Base-by-base conservation (phyloP, 129 eudicot species). In the Solidago caesia region DNA sequence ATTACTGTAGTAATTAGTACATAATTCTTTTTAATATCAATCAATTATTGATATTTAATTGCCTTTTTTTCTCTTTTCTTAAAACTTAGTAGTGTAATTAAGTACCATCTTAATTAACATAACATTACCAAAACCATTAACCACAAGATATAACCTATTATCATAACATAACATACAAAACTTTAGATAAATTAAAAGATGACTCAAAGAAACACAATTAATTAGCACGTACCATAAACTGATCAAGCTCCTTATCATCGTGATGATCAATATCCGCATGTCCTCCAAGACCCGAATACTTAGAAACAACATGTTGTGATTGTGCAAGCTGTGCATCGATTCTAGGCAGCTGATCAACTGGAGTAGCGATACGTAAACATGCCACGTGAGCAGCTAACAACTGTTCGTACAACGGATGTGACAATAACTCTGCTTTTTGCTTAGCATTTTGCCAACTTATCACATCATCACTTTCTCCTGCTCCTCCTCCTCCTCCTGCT, bases 341-440 rank as follows among this genome's bases (percentile, higher is more conserved):
- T 72, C 96, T 80, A 16, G 96, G 97, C 76, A 91, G 79, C 87
- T 91, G 97, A 85, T 91, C 96, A 67, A 91, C 96, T 71, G 97
- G 97, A 39, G 97, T 91, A 0, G 96, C 97, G 46, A 91, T 87
- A 15, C 96, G 85, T 63, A 91, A 51, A 72, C 97, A 91, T 65
- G 96, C 88, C 47, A 89, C 96, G 60, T 91, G 97, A 7, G 96
- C 97, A 16, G 96, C 86, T 69, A 91, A 75, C 77, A 91, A 80
- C 85, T 91, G 96, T 71, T 89, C 97, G 75, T 85, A 89, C 46
- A 91, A 61, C 6, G 96, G 97, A 72, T 91, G 97, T 15, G 84
- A 49, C 67, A 89, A 33, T 49, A 91, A 81, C 73, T 91, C 96
- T 14, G 91, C 87, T 44, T 91, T 91, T 61, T 67, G 71, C 84